Conservation (phyloP, 139 green algal genomes). For the Coelastrella sp. region DNA sequence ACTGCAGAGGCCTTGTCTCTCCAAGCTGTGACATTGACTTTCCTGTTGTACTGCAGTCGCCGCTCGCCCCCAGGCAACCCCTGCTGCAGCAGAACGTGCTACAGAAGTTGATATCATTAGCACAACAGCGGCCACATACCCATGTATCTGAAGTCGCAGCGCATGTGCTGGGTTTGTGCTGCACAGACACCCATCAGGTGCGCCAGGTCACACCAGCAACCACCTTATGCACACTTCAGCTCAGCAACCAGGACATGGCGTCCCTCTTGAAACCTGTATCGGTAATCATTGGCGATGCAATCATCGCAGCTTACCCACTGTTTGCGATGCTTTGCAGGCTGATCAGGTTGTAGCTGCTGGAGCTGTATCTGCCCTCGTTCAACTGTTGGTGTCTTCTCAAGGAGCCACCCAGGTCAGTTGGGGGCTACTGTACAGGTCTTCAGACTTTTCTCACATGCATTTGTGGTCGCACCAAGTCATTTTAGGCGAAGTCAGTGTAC, state of each 20-base stretch:
- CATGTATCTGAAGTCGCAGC: constrained; percentile 17
- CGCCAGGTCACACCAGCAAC: too few species aligned
- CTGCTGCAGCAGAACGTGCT: constrained; percentile 35
- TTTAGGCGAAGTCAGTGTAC: too few species aligned
- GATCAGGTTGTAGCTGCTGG: constrained; percentile 2
- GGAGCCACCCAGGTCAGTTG: constrained; percentile 4
- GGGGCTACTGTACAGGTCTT: not conserved
- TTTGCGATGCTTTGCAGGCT: not conserved
- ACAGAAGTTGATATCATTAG: not conserved
- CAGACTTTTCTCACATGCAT: too few species aligned
- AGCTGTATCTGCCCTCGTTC: constrained; percentile 22
- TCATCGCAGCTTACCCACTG: not conserved
- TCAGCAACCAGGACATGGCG: too few species aligned
- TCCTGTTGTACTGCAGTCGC: constrained; percentile 29
- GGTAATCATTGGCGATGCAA: too few species aligned
- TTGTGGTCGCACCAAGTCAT: too few species aligned
- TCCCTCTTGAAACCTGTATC: too few species aligned
- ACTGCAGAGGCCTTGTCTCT: too few species aligned
- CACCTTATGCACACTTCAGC: too few species aligned
- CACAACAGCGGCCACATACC: not conserved
- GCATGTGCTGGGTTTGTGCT: not conserved
- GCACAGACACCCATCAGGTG: not conserved
- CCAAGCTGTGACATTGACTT: not conserved
- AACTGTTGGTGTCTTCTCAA: not conserved
- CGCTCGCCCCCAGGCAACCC: constrained; percentile 1